These are phyloP conservation scores for Candida gorgasii DNA, from an alignment of 805 yeast genomes.

Conservation along the genomic window DNA sequence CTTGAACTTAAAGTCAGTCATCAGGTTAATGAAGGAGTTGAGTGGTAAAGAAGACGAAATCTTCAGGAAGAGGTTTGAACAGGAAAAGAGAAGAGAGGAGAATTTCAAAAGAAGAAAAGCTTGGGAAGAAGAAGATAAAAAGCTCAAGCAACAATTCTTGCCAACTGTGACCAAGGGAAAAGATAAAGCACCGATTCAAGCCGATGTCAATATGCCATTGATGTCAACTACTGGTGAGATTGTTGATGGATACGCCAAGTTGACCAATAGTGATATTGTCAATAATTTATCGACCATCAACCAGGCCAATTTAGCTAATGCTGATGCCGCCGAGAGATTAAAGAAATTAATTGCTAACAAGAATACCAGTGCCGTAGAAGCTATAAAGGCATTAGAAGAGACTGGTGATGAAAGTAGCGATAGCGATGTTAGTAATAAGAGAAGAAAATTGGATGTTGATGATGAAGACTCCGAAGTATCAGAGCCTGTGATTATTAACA, in stretches of 20 bases:
- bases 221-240: slow-evolving; percentile 73
- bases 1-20: slow-evolving; percentile 74
- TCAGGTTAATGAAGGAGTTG: slow-evolving; percentile 61
- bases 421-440: slow-evolving; percentile 9
- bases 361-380: slow-evolving; percentile 46
- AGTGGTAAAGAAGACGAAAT: slow-evolving; percentile 78
- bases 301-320: slow-evolving; percentile 70
- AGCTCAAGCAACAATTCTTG: slow-evolving; percentile 44
- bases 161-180: slow-evolving; percentile 67
- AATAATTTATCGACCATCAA: slow-evolving; percentile 61
- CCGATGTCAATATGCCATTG: slow-evolving; percentile 72
- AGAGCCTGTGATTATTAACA: slow-evolving; percentile 17
- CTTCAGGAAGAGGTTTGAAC: slow-evolving; percentile 66
- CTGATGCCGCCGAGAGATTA: slow-evolving; percentile 65
- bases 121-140: slow-evolving; percentile 47
- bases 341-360: slow-evolving; percentile 37
- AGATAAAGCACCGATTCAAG: slow-evolving; percentile 72
- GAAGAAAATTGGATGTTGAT: slow-evolving; percentile 19
- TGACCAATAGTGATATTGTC: slow-evolving; percentile 71
- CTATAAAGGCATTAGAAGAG: slow-evolving; percentile 19
- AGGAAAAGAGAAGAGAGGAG: slow-evolving; percentile 69
- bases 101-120: slow-evolving; percentile 58
- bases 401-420: background rate
- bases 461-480: slow-evolving; percentile 11
- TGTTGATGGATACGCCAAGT: slow-evolving; percentile 63